A percentile compares a stretch with the other conserved stretches of the same genome.
phyloP scores from a whole-genome alignment of 305 asterid genomes.

The Solanum hybrid region DNA sequence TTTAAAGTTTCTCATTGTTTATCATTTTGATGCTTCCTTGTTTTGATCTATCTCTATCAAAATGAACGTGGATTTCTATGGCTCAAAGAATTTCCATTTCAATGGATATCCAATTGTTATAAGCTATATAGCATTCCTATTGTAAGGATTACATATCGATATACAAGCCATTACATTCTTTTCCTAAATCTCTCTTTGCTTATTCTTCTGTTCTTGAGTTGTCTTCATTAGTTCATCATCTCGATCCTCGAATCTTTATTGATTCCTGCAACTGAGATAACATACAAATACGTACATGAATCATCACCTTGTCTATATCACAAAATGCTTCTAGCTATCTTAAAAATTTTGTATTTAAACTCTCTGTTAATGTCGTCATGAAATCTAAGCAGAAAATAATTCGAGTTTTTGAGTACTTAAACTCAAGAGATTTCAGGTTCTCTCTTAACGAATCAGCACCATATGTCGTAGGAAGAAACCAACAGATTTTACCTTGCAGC shows the following conservation, averaged over 20 bases:
- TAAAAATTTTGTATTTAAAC: not conserved
- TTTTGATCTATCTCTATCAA: not conserved
- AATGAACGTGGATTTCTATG: not conserved
- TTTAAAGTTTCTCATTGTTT: not conserved
- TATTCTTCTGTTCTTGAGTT: not conserved
- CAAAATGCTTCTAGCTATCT: not conserved
- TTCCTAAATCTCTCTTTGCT: not conserved
- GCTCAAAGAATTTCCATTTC: not conserved
- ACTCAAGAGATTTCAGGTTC: not conserved
- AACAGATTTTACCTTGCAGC: not conserved
- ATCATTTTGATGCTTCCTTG: not conserved
- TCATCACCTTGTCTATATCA: not conserved
- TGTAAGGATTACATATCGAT: not conserved
- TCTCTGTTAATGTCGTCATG: not conserved
- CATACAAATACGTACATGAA: not conserved
- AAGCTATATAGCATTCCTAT: not conserved
- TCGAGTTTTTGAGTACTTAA: not conserved
- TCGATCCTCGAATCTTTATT: not conserved
- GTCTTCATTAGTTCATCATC: not conserved
- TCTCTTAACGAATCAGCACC: not conserved
- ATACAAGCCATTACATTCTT: not conserved
- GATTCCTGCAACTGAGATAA: not conserved
- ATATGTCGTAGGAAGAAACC: not conserved
- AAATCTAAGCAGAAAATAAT: not conserved
- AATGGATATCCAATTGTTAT: not conserved